Percentiles rank a stretch among this genome's conserved stretches.
Conservation (phyloP, 2,329 filamentous ascomycete genomes). For the Neofusicoccum umdonicola region DNA sequence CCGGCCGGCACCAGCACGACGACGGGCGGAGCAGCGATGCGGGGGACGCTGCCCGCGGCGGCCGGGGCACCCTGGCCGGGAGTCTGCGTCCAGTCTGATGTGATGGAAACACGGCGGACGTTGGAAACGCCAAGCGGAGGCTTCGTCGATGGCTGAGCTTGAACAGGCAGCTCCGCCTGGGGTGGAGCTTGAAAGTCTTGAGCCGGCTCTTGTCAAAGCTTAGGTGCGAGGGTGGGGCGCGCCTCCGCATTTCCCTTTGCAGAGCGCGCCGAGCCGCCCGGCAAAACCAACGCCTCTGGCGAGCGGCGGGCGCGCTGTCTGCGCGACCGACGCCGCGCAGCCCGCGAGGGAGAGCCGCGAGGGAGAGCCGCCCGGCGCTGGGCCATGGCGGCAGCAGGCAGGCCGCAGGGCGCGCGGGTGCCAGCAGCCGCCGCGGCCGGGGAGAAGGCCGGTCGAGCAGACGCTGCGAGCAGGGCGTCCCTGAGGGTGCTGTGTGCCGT, state of each 20-base stretch:
- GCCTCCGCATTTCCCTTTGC: background rate
- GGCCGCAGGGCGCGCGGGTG: background rate
- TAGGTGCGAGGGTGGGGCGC: background rate
- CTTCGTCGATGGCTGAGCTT: background rate
- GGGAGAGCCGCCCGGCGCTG: too few relatives aligned
- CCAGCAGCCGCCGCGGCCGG: background rate
- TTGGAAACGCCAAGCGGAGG: background rate
- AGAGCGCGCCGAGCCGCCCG: background rate
- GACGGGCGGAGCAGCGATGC: background rate
- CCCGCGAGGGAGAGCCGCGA: too few relatives aligned
- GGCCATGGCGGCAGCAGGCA: background rate
- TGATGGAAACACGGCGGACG: background rate
- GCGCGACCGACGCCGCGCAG: too few relatives aligned
- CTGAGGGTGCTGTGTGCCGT: background rate
- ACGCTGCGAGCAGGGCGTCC: background rate
- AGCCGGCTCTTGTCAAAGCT: conserved; percentile 8
- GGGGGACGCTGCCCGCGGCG: background rate
- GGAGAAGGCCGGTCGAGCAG: background rate
- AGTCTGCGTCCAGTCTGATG: background rate
- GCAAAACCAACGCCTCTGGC: background rate
- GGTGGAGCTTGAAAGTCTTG: conserved; percentile 3
- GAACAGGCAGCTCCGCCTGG: conserved; percentile 1
- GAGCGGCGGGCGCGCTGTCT: too few relatives aligned
- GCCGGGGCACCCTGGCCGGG: background rate
- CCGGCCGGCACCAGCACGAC: too few relatives aligned